Evolutionary conservation across 768 basidiomycete species (phyloP).

Genomic region (Mycena vulgaris): DNA sequence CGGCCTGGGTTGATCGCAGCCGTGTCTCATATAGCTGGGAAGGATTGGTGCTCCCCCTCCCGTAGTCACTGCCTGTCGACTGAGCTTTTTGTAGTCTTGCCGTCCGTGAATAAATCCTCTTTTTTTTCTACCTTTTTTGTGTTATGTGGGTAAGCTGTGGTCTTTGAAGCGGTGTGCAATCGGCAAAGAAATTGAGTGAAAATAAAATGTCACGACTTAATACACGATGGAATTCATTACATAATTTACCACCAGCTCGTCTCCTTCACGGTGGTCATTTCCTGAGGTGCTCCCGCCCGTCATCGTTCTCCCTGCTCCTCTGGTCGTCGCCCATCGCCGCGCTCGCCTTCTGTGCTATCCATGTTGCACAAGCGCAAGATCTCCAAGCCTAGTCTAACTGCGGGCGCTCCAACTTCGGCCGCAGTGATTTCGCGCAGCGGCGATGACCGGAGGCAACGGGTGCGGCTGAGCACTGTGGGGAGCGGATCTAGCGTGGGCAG

Average conservation of each 20-base stretch:
- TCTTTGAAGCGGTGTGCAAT: too few relatives aligned
- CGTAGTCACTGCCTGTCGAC: neutral
- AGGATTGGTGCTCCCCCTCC: neutral
- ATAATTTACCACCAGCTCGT: too few relatives aligned
- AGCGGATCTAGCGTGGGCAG: neutral
- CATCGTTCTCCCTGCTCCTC: neutral
- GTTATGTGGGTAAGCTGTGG: too few relatives aligned
- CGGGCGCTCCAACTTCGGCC: neutral
- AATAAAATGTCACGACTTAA: too few relatives aligned
- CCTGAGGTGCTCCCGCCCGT: too few relatives aligned
- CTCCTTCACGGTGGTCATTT: too few relatives aligned
- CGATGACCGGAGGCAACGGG: neutral
- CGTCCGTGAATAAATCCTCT: neutral
- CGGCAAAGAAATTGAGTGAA: too few relatives aligned
- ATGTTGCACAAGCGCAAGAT: neutral
- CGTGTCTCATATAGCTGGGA: neutral
- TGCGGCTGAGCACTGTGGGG: neutral
- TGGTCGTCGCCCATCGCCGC: neutral
- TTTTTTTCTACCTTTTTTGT: neutral
- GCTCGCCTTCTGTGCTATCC: neutral
- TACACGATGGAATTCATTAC: too few relatives aligned
- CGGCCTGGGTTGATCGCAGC: neutral
- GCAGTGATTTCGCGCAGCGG: neutral
- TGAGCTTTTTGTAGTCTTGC: neutral
- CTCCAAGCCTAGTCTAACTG: neutral